These are phyloP conservation scores for Aspergillus hancockii DNA, from an alignment of 495 filamentous ascomycete genomes.

Conservation along the genomic window DNA sequence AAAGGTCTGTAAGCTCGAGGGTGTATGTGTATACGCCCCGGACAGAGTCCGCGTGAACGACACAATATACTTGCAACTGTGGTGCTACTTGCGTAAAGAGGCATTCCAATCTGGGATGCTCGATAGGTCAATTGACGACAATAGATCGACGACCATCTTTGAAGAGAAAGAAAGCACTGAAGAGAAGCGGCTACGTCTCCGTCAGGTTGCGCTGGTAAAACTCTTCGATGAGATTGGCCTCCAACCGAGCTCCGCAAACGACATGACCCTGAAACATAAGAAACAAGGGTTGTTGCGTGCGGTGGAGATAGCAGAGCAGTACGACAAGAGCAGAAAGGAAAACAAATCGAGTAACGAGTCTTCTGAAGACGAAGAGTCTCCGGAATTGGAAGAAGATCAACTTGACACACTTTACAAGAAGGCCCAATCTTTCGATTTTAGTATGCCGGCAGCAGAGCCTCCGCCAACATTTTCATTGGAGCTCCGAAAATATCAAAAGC, in stretches of 20 bases:
- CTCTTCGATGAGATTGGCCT: constrained; percentile 89
- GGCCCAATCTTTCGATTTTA: constrained; percentile 95
- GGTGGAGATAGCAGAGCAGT: constrained; percentile 80
- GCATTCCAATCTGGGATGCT: constrained; percentile 68
- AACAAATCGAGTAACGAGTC: constrained; percentile 47
- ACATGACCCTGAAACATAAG: constrained; percentile 76
- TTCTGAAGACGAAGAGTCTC: constrained; percentile 75
- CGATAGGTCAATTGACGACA: constrained; percentile 59
- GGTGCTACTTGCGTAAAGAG: constrained; percentile 70
- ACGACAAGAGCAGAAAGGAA: constrained; percentile 67
- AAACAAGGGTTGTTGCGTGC: constrained; percentile 80
- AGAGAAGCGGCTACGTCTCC: constrained; percentile 79
- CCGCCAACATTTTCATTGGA: constrained; percentile 77
- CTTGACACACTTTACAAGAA: constrained; percentile 93
- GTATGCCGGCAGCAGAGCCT: constrained; percentile 82
- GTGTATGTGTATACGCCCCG: constrained; percentile 84
- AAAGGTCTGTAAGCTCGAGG: constrained; percentile 84
- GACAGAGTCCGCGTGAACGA: constrained; percentile 86
- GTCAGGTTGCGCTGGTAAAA: constrained; percentile 84
- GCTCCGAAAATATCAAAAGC: constrained; percentile 90
- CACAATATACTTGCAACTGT: constrained; percentile 85
- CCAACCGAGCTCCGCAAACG: constrained; percentile 68
- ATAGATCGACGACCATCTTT: constrained; percentile 69
- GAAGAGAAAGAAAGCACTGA: constrained; percentile 84
- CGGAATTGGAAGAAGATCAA: constrained; percentile 93